These are phyloP conservation scores for Isabelozyma gotoi DNA, from an alignment of 805 yeast species.

Conservation along the genomic window DNA sequence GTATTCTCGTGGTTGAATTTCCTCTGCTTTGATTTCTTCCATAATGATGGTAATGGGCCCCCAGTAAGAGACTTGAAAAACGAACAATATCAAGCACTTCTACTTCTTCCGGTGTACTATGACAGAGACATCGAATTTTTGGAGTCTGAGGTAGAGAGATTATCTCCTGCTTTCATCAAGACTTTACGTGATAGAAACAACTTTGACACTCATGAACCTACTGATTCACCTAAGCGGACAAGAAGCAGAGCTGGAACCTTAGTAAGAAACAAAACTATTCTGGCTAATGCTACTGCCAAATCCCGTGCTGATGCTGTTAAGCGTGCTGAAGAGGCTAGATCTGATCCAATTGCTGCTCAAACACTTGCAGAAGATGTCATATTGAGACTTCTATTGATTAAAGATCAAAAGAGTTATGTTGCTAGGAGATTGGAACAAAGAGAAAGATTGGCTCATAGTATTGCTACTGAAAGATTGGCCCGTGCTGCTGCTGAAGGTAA, in stretches of 20 bases:
- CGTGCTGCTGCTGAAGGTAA: conserved; percentile 46
- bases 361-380: conserved; percentile 63
- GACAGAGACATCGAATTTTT: conserved; percentile 50
- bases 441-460: conserved; percentile 54
- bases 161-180: conserved; percentile 54
- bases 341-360: conserved; percentile 44
- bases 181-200: conserved; percentile 49
- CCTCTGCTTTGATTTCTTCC: conserved; percentile 70
- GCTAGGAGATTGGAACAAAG: conserved; percentile 59
- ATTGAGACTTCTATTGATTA: conserved; percentile 66
- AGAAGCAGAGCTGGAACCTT: conserved; percentile 46
- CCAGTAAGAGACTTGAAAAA: conserved; percentile 61
- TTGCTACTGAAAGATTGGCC: conserved; percentile 53
- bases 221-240: background rate
- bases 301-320: conserved; percentile 48
- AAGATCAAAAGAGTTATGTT: conserved; percentile 61
- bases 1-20: conserved; percentile 69
- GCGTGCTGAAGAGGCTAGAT: conserved; percentile 41
- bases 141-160: conserved; percentile 55
- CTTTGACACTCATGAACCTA: conserved; percentile 23
- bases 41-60: conserved; percentile 81
- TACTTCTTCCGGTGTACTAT: conserved; percentile 65
- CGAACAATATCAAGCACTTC: conserved; percentile 60
- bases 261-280: conserved; percentile 63
- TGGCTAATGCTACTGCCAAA: conserved; percentile 67